Base-by-base conservation (phyloP, 2,329 filamentous ascomycete species). In the Sporothrix humicola region DNA sequence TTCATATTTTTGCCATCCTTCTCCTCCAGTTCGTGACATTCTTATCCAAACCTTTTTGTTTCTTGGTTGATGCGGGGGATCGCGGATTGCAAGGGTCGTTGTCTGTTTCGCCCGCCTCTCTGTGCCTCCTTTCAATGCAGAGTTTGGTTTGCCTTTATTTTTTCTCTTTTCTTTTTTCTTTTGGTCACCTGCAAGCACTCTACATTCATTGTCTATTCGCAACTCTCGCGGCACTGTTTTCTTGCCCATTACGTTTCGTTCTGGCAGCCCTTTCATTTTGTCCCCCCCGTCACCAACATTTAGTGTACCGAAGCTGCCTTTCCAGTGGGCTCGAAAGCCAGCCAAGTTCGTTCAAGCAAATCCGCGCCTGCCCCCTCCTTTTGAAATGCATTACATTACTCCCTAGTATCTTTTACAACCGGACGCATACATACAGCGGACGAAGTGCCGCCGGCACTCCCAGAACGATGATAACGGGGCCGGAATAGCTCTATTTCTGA, bases 41-140 rank as follows among this genome's bases (percentile, higher is more conserved):
- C 56, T n/a, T 15, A 72, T 15, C 71, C 71, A 58, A 66, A 56
- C 71, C 66, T 12, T 26, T 5, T 8, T 15, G 31, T 44, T 72
- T 52, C 48, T 10, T 72, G 71, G 71, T 72, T 66, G 71, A 72
- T 66, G 71, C 71, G 71, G 71, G 70, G 71, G 31, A 68, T 50
- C 63, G 50, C 52, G 44, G 44, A 42, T n/a, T 42, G 42, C 23
- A 44, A 44, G 70, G 54, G 42, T 61, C 70, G 20, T 23, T 23
- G 44, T 71, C 8, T 26, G 69, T 59, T 42, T 59, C 59, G 59
- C 17, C 44, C 44, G 48, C 9, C 26, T 42, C 66, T 13, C 44
- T 71, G 23, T 59, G 20, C 20, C 58, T 42, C n/a, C 54, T 37
- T 50, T 46, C 31, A 37, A 7, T 37, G 4, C 7, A 37, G 4